Percentiles rank a stretch among this genome's conserved stretches.
phyloP scores from a whole-genome alignment of 176 grass and related monocot species.

The Zizania latifolia region DNA sequence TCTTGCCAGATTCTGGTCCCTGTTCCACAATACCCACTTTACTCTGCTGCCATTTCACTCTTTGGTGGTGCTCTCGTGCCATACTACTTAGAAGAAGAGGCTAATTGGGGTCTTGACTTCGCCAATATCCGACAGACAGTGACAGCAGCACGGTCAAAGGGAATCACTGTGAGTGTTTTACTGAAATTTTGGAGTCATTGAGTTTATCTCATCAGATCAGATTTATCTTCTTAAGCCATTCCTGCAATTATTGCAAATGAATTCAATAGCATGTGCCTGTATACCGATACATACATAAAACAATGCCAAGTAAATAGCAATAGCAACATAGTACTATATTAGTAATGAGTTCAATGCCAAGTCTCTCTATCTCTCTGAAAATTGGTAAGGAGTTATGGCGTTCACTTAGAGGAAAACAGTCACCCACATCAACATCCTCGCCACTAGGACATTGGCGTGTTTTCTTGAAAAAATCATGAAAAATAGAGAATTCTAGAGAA shows the following conservation, averaged over 20 bases:
- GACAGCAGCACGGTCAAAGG: constrained; percentile 61
- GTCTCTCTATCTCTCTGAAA: not conserved
- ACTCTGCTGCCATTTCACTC: constrained; percentile 88
- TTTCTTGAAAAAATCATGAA: not conserved
- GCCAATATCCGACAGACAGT: constrained; percentile 54
- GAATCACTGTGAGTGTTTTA: constrained; percentile 71
- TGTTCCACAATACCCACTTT: constrained; percentile 97
- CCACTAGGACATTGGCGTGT: not conserved
- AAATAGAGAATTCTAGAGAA: not conserved
- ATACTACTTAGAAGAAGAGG: constrained; percentile 94
- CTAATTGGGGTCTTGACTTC: constrained; percentile 88
- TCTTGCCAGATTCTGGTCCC: constrained; percentile 86
- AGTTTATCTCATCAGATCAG: not conserved
- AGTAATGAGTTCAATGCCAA: constrained; percentile 4
- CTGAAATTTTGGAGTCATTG: not conserved
- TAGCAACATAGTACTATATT: not conserved
- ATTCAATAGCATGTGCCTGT: not conserved
- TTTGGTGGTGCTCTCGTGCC: constrained; percentile 87
- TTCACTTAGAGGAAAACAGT: not conserved
- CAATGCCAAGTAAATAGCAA: not conserved
- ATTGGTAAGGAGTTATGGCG: too few relatives aligned
- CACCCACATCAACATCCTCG: not conserved
- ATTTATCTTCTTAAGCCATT: constrained; percentile 9
- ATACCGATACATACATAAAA: not conserved
- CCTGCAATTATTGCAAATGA: not conserved